A percentile compares a stretch with the other conserved stretches of the same genome.
Evolutionary conservation across 805 yeast species (phyloP).

Genomic region (Barnettozyma vustinii): DNA sequence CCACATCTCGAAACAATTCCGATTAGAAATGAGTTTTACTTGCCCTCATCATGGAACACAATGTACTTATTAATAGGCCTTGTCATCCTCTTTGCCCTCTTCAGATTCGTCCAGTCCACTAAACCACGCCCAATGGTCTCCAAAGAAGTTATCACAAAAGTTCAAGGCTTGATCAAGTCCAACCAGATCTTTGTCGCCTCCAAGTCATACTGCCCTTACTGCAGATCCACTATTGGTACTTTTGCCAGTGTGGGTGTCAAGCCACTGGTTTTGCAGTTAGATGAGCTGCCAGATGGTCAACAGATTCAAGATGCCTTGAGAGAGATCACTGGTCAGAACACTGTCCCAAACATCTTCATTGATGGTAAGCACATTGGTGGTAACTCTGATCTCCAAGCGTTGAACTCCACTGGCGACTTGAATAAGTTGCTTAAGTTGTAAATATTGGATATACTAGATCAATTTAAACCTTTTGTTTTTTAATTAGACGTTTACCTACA

Average conservation of each 20-base stretch:
- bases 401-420: conserved; percentile 58
- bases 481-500: no score
- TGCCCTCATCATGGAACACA: not conserved
- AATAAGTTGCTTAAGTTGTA: conserved; percentile 31
- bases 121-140: conserved; percentile 42
- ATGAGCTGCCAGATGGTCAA: conserved; percentile 63
- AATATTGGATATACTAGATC: not conserved
- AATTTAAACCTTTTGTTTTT: not conserved
- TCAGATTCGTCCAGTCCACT: not conserved
- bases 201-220: conserved; percentile 69
- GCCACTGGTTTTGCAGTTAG: conserved; percentile 40
- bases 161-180: conserved; percentile 55
- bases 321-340: conserved; percentile 80
- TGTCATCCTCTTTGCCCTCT: not conserved
- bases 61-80: not conserved
- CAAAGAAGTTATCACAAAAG: conserved; percentile 49
- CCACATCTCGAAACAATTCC: not conserved
- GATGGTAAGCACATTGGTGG: conserved; percentile 94
- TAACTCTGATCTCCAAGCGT: conserved; percentile 77
- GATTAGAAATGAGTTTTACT: not conserved
- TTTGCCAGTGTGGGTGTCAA: conserved; percentile 36
- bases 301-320: conserved; percentile 76
- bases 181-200: conserved; percentile 78
- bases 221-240: conserved; percentile 41
- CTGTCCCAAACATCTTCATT: conserved; percentile 91